Evolutionary conservation across 805 yeast species (phyloP).

Genomic region (Pichia cabralensis): DNA sequence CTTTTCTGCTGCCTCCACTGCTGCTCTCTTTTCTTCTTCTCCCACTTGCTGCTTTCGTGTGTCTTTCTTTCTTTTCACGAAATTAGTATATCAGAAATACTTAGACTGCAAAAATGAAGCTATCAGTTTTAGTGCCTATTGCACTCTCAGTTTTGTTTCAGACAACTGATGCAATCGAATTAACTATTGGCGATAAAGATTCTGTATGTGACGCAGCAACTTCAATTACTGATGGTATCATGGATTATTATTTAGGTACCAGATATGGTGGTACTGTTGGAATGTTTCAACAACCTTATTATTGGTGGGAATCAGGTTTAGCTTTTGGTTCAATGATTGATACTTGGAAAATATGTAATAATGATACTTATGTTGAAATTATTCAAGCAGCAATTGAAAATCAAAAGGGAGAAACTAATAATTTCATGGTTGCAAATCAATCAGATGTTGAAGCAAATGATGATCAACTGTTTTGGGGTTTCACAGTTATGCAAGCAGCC

Average conservation of each 20-base stretch:
- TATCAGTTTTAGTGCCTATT: too few species aligned
- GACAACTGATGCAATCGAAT: conserved; percentile 5
- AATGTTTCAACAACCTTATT: conserved; percentile 62
- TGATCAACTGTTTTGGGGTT: conserved; percentile 89
- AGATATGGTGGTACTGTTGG: conserved; percentile 61
- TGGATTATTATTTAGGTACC: conserved; percentile 70
- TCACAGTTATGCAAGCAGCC: conserved; percentile 74
- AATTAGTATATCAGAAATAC: too few species aligned
- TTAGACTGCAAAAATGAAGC: too few species aligned
- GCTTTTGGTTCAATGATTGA: conserved; percentile 61
- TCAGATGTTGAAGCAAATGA: conserved; percentile 81
- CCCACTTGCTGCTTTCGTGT: too few species aligned
- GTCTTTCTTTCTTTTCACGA: too few species aligned
- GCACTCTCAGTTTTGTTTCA: background rate
- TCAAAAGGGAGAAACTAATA: conserved; percentile 58
- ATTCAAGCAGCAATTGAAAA: conserved; percentile 50
- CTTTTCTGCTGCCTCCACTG: too few species aligned
- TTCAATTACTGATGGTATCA: conserved; percentile 56
- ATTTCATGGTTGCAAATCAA: conserved; percentile 73
- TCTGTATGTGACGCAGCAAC: conserved; percentile 39
- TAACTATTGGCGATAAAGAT: conserved; percentile 13
- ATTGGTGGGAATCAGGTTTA: conserved; percentile 91
- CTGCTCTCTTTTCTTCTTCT: too few species aligned
- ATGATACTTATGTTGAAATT: conserved; percentile 47
- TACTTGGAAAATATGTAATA: conserved; percentile 57